phyloP scores from a whole-genome alignment of 2,329 filamentous ascomycete genomes.

The Pseudogymnoascus sp. region DNA sequence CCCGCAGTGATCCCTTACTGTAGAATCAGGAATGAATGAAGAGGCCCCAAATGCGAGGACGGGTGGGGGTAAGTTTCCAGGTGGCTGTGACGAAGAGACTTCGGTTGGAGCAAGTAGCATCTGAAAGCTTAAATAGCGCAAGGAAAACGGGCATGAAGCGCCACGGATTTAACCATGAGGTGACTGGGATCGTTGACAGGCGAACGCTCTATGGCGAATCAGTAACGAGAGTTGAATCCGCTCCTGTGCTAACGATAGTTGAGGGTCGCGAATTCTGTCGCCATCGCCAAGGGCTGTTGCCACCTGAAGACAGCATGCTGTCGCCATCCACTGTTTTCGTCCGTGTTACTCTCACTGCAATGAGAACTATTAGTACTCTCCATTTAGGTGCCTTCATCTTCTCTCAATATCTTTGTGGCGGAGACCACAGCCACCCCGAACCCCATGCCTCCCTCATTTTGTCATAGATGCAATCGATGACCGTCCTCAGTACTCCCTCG shows the following conservation, averaged over 20 bases:
- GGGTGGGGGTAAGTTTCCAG: neutral
- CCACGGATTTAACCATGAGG: neutral
- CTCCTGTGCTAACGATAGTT: neutral
- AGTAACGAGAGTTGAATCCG: neutral
- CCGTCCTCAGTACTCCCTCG: neutral
- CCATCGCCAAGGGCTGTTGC: neutral
- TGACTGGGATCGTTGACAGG: neutral
- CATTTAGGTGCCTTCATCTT: neutral
- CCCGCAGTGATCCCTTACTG: neutral
- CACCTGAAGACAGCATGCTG: neutral
- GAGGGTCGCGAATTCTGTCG: neutral
- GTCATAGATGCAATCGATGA: neutral
- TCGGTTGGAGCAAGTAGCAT: neutral
- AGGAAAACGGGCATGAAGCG: neutral
- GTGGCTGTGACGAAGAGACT: too few species aligned
- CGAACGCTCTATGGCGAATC: neutral
- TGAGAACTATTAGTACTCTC: neutral
- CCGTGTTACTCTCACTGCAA: neutral
- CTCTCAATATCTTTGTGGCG: neutral
- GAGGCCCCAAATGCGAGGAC: neutral
- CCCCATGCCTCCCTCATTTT: neutral
- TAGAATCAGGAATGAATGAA: neutral
- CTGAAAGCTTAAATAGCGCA: neutral
- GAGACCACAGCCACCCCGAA: neutral
- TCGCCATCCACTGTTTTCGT: neutral